Base-by-base conservation (phyloP, 2,329 filamentous ascomycete genomes). In the Phaeosphaeriaceae sp. region DNA sequence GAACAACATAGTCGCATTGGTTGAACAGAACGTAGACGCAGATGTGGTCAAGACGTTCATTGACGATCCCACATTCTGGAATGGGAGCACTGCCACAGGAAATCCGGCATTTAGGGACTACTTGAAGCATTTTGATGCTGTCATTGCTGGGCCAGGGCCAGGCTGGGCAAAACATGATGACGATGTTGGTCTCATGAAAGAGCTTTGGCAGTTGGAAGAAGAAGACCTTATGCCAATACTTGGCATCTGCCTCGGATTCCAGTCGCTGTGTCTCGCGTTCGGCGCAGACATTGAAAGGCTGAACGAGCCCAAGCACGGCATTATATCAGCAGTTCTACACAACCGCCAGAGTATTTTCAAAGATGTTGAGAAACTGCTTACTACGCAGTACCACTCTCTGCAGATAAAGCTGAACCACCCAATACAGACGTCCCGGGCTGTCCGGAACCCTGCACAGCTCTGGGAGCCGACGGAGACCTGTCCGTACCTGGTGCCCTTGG, bases 141-240 rank as follows among this genome's bases (percentile, higher is more conserved):
- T 97, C 21, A 90, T 98, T 50, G 91, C 92, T 63, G 94, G 95
- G 0, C 95, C 95, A 1, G 95, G 95, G 0, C 95, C 95, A 0
- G 95, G 95, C 10, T 88, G 91, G 70, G 92, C 94, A 0, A 84
- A 84, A 47, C 85, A 87, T 57, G 77, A 85, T 7, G 79, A 81
- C n/a, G 94, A 98, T 76, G 88, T 97, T 40, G 95, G 95, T 10
- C 83, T 95, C 44, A 95, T 97, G 80, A 84, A 82, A 54, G 80
- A 88, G 61, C 82, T 98, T 4, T 98, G 93, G 92, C 78, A 79
- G 49, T 80, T 94, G 17, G 77, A 82, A 1, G 82, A 85, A 2
- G 78, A 83, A 3, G 76, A 88, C 17, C 62, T 88, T 11, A 67
- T 96, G 1, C 95, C 95, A 0, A 89, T 96, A 0, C 81, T 99